Percentiles rank a stretch among this genome's conserved stretches.
Conservation (phyloP, 2,329 filamentous ascomycete genomes). For the Ophiostoma ips region DNA sequence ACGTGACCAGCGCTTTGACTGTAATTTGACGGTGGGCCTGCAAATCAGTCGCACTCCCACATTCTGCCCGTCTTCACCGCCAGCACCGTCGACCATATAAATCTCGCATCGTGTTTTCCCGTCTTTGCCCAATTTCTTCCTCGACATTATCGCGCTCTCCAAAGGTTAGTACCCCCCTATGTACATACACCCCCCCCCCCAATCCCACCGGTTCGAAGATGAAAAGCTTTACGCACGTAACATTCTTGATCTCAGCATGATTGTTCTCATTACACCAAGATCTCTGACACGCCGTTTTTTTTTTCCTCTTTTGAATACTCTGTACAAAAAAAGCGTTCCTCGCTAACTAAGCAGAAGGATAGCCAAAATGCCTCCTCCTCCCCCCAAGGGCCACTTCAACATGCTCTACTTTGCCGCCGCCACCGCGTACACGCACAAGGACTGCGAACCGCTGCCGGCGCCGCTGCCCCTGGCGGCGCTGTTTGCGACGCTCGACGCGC, state of each 20-base stretch:
- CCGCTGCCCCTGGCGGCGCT: conserved; percentile 49
- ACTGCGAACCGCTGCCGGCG: conserved; percentile 50
- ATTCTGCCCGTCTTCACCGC: not conserved
- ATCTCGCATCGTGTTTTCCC: not conserved
- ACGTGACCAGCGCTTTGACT: not conserved
- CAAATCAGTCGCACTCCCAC: not conserved
- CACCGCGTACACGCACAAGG: conserved; percentile 54
- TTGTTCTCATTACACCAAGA: conserved; percentile 50
- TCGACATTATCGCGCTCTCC: not conserved
- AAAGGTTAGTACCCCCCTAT: not conserved
- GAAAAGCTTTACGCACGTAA: conserved; percentile 21
- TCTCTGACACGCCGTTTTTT: conserved; percentile 39
- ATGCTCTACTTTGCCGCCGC: conserved; percentile 74
- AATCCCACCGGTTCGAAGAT: conserved; percentile 1
- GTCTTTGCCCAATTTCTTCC: not conserved
- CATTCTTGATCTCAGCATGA: conserved; percentile 33
- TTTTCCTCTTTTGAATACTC: not conserved
- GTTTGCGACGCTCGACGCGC: conserved; percentile 52
- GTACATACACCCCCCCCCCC: not conserved
- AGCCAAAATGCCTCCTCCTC: conserved; percentile 26
- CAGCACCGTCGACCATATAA: not conserved
- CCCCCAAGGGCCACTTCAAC: conserved; percentile 54
- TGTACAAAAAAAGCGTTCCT: not conserved
- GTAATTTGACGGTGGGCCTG: conserved; percentile 18
- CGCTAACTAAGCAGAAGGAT: too few species aligned